Percentiles rank a stretch among this genome's conserved stretches.
These are phyloP conservation scores for Populus hybrid DNA, from an alignment of 441 rosid genomes.

Conservation along the genomic window DNA sequence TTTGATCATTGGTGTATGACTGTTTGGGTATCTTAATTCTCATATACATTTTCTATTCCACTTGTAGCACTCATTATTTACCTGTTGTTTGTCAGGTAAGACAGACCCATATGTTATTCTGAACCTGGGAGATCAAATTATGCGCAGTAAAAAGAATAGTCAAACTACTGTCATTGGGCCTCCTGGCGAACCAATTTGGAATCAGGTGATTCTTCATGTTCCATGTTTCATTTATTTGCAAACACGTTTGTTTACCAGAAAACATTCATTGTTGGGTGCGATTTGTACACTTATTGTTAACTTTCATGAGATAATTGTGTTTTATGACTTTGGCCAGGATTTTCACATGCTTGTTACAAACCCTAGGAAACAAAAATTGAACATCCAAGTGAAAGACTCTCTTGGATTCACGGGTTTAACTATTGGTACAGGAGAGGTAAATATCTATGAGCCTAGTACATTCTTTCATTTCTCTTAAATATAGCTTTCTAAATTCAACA, in stretches of 20 bases:
- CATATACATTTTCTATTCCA: not conserved
- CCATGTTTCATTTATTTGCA: constrained; percentile 5
- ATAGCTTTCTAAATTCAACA: constrained; percentile 21
- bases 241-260: not conserved
- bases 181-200: constrained; percentile 98
- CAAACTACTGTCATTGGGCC: constrained; percentile 93
- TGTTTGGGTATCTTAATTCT: not conserved
- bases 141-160: constrained; percentile 94
- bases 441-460: not conserved
- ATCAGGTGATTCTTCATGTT: constrained; percentile 58
- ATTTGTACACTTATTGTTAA: not conserved
- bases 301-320: not conserved
- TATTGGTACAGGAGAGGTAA: constrained; percentile 85
- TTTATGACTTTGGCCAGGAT: constrained; percentile 48
- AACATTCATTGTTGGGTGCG: not conserved
- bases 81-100: constrained; percentile 55
- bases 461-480: constrained; percentile 1
- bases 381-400: constrained; percentile 75
- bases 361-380: constrained; percentile 78
- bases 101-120: constrained; percentile 92
- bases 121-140: constrained; percentile 74
- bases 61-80: not conserved
- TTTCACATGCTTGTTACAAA: constrained; percentile 87
- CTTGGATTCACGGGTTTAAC: constrained; percentile 78
- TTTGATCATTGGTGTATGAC: not conserved